Conservation (phyloP, 2,329 filamentous ascomycete species). For the Colletotrichum higginsianum region DNA sequence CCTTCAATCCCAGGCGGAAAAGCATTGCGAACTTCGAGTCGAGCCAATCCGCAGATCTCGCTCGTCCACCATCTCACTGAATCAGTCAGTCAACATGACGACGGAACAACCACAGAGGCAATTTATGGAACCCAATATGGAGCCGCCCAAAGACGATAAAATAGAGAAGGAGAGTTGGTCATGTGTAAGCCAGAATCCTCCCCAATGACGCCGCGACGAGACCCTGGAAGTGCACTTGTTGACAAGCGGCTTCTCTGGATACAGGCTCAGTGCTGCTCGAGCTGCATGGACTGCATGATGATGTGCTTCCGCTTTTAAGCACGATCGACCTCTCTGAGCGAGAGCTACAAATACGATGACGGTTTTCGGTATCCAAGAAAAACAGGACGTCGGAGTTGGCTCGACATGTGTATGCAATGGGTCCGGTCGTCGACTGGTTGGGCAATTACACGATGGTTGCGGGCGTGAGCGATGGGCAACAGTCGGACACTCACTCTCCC, state of each 20-base stretch:
- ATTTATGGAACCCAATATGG: slow-evolving; percentile 8
- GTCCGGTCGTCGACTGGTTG: background rate
- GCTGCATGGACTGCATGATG: slow-evolving; percentile 23
- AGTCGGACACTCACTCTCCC: background rate
- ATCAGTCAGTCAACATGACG: background rate
- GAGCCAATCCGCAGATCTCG: background rate
- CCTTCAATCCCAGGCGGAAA: background rate
- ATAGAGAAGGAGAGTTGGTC: slow-evolving; percentile 1
- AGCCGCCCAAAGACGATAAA: slow-evolving; percentile 4
- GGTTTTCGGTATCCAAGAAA: background rate
- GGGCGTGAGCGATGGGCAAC: no score
- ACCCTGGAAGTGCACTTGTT: background rate
- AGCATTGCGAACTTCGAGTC: background rate
- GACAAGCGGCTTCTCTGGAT: background rate
- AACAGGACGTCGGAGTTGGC: background rate
- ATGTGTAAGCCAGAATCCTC: slow-evolving; percentile 3
- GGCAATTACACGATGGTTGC: background rate
- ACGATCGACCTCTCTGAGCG: background rate
- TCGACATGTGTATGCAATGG: background rate
- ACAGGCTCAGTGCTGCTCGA: slow-evolving; percentile 22
- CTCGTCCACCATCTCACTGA: background rate
- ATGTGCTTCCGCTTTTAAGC: slow-evolving; percentile 9
- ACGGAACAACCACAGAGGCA: slow-evolving; percentile 18
- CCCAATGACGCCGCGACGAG: background rate
- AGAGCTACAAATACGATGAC: background rate